Base-by-base conservation (phyloP, 208 protist genomes). In the Porcisia hertigi region DNA sequence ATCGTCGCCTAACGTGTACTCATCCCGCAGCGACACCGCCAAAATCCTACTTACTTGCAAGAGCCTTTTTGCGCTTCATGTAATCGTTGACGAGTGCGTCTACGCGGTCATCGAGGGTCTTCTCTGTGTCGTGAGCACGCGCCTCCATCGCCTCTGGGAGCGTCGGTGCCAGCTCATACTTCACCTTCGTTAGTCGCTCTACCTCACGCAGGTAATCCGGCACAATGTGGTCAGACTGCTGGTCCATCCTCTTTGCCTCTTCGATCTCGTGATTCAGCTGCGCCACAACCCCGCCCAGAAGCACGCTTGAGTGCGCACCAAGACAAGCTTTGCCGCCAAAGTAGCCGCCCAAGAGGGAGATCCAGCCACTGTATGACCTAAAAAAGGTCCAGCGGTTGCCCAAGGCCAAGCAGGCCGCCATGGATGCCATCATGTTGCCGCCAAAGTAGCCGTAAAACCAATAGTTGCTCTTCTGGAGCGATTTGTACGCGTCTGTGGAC, bases 401-500 rank as follows among this genome's bases (percentile, higher is more conserved):
- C 54, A 93, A 25, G 20, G 85, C 79, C 41, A 97, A 79, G 69
- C 88, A 93, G 14, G 39, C 77, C 1, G 84, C 90, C 89, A 95
- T 91, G 25, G 90, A 89, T 11, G 81, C 75, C 58, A 93, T 14
- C 91, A 91, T 94, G 54, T 83, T 88, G 16, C 77, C 82, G 39
- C 86, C 88, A 75, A 89, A 92, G 77, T 96, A 97, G 20, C 93
- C 93, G 72, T 97, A 97, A 41, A 86, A 88, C 90, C 90, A 96
- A 81, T 94, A 94, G 65, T 73, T 91, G 82, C 83, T 95, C 52
- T 90, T 84, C 6, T 87, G 87, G 23, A 97, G 86, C 12, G 83
- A 86, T 34, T 81, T 71, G 71, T 92, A 90, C 58, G 76, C 54
- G 6, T 96, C 87, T 77, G 89, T 86, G 55, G 82, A 73, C 66